phyloP scores from a whole-genome alignment of 352 stramenopile species.

The Phytophthora uliginosa region DNA sequence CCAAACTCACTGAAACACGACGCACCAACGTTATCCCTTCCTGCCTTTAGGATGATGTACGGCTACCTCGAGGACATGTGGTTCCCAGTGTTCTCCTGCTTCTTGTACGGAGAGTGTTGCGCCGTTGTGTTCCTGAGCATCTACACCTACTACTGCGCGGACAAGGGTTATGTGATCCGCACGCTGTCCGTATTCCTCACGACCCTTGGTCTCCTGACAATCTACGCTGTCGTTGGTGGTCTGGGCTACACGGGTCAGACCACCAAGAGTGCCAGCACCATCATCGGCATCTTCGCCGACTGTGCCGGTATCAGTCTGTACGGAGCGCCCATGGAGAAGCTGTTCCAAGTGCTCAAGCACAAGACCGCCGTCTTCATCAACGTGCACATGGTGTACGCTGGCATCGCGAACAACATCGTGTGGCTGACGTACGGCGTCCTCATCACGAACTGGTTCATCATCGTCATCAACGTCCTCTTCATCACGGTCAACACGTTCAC shows the following conservation, averaged over 20 bases:
- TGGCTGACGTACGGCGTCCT: constrained; percentile 50
- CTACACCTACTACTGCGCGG: constrained; percentile 66
- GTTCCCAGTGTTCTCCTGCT: constrained; percentile 55
- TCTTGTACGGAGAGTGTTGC: constrained; percentile 47
- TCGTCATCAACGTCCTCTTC: constrained; percentile 45
- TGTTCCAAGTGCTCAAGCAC: constrained; percentile 51
- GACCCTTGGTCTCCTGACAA: constrained; percentile 38
- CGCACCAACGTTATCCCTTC: constrained; percentile 31
- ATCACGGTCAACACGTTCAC: constrained; percentile 44
- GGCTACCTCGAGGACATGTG: constrained; percentile 53
- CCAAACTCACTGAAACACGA: constrained; percentile 20
- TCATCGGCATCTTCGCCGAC: constrained; percentile 39
- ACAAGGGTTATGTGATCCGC: constrained; percentile 39
- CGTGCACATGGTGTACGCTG: constrained; percentile 59
- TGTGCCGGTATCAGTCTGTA: constrained; percentile 52
- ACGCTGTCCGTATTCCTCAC: constrained; percentile 30
- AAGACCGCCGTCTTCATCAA: constrained; percentile 60
- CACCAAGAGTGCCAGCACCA: constrained; percentile 27
- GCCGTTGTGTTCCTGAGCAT: constrained; percentile 51
- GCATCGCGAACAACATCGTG: constrained; percentile 53
- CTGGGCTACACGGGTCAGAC: constrained; percentile 46
- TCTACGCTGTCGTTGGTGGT: constrained; percentile 50
- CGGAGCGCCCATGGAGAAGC: constrained; percentile 47
- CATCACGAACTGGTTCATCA: constrained; percentile 49
- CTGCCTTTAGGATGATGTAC: constrained; percentile 51